Conservation (phyloP, 306 rosid genomes). For the Castanea crenata region DNA sequence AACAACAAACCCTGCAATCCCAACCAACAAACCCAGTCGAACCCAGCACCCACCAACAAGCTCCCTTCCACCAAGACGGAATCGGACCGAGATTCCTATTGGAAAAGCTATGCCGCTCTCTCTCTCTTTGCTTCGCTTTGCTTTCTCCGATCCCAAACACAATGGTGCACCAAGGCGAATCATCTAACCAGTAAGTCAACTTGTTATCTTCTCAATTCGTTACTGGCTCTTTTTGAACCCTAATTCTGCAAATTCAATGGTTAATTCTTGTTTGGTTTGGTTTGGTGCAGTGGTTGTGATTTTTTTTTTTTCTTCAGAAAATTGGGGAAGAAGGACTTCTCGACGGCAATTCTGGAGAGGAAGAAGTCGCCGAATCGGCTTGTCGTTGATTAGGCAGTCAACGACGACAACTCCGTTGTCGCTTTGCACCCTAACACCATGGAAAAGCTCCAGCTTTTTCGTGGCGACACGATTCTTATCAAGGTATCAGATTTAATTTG, state of each 20-base stretch:
- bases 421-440: conserved; percentile 45
- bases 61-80: no score
- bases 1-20: no score
- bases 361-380: conserved; percentile 55
- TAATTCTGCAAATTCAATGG: not conserved
- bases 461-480: conserved; percentile 54
- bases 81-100: no score
- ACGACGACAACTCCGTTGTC: conserved; percentile 56
- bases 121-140: no score
- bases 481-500: conserved; percentile 26
- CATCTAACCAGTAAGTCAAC: conserved; percentile 50
- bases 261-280: conserved; percentile 9
- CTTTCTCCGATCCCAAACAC: not conserved
- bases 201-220: not conserved
- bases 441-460: conserved; percentile 53
- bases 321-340: conserved; percentile 49
- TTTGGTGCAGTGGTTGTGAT: not conserved
- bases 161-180: conserved; percentile 49
- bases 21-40: no score
- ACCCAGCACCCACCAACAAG: no score
- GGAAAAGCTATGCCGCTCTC: no score
- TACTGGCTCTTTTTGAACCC: not conserved
- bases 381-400: conserved; percentile 47
- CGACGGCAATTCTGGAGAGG: conserved; percentile 57
- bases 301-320: conserved; percentile 12